A percentile compares a stretch with the other conserved stretches of the same genome.
Conservation (phyloP, 1,284 basidiomycete genomes). For the Moesziomyces antarcticus region DNA sequence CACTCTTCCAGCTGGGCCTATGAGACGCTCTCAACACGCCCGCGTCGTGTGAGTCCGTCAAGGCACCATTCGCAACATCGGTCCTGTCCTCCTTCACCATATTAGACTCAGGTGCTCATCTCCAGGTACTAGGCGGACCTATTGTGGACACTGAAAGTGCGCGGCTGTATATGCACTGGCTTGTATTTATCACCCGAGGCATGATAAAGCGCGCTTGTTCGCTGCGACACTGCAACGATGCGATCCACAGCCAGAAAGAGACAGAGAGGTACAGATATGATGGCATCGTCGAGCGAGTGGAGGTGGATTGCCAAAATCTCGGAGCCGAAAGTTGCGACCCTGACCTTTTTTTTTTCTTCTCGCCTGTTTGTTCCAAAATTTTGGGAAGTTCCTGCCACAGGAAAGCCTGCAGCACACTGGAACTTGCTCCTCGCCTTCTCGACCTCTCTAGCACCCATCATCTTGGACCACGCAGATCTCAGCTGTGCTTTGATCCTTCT, state of each 20-base stretch:
- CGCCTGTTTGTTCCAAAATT: slow-evolving; percentile 24
- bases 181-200: no score
- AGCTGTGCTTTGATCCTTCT: not conserved
- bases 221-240: no score
- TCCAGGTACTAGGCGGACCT: no score
- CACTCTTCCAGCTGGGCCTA: not conserved
- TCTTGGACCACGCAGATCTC: slow-evolving; percentile 4
- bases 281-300: not conserved
- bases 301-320: slow-evolving; percentile 1
- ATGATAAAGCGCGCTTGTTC: no score
- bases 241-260: no score
- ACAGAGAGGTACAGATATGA: no score
- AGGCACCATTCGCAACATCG: no score
- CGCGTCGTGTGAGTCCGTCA: not conserved
- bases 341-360: slow-evolving; percentile 9
- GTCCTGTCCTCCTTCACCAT: no score
- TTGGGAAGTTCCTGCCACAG: slow-evolving; percentile 6
- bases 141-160: no score
- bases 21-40: no score
- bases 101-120: no score
- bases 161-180: no score
- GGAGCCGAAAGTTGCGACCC: slow-evolving; percentile 20
- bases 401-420: slow-evolving; percentile 3
- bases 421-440: not conserved
- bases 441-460: not conserved